Conservation (phyloP, 2,329 filamentous ascomycete genomes). For the Trichophyton verrucosum region DNA sequence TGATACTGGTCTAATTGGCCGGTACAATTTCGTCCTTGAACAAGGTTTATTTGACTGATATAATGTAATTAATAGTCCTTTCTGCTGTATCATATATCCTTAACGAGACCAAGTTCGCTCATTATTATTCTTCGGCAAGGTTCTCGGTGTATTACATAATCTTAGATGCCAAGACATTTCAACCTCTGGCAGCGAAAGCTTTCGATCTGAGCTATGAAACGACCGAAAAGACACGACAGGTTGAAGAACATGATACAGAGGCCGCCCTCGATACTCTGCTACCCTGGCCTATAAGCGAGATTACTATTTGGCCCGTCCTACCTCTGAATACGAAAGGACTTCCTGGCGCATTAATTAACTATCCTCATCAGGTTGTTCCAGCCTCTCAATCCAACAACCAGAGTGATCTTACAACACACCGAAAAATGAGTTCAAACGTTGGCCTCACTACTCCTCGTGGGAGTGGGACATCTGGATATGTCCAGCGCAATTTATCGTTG, state of each 20-base stretch:
- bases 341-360: background rate
- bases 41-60: background rate
- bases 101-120: background rate
- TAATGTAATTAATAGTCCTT: background rate
- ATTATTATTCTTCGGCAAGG: too few relatives aligned
- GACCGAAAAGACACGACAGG: background rate
- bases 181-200: background rate
- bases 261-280: background rate
- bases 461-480: conserved; percentile 92
- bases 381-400: background rate
- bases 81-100: background rate
- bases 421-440: conserved; percentile 96
- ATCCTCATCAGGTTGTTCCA: background rate
- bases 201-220: background rate
- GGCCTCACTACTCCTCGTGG: conserved; percentile 88
- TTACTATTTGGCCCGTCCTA: background rate
- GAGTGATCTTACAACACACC: background rate
- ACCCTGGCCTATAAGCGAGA: background rate
- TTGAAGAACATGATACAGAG: background rate
- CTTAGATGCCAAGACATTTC: background rate
- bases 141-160: background rate
- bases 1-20: background rate
- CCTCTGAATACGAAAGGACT: background rate
- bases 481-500: conserved; percentile 87
- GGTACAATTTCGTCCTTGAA: background rate